Conservation (phyloP, 2,329 filamentous ascomycete species). For the Ilyonectria mors-panacis region DNA sequence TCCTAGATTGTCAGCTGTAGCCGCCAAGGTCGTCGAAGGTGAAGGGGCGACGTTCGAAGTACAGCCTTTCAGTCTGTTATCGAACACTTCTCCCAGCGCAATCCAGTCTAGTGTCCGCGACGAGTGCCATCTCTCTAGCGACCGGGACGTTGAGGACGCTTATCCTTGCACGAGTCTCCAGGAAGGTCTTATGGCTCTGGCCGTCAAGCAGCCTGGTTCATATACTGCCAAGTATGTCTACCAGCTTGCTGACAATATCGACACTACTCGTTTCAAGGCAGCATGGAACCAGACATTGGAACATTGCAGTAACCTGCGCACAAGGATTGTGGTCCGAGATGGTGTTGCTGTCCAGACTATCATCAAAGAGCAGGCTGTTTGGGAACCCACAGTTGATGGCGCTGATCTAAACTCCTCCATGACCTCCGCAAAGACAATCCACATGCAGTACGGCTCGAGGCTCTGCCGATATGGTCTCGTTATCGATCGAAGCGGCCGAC, state of each 20-base stretch:
- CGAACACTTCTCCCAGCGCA: background rate
- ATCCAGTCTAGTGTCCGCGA: background rate
- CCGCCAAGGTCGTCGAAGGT: background rate
- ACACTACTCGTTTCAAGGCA: conserved; percentile 1
- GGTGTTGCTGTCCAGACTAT: conserved; percentile 8
- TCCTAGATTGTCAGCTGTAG: conserved; percentile 3
- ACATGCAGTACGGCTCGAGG: conserved; percentile 13
- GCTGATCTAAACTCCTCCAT: background rate
- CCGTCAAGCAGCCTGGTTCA: conserved; percentile 24
- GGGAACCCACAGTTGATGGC: background rate
- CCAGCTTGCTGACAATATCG: conserved; percentile 1
- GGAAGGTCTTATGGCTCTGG: conserved; percentile 51
- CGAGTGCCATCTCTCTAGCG: conserved; percentile 1
- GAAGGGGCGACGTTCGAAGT: background rate
- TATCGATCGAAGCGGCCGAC: background rate
- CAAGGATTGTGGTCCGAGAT: conserved; percentile 5
- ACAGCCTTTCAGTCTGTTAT: conserved; percentile 1
- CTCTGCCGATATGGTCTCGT: conserved; percentile 14
- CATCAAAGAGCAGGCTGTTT: background rate
- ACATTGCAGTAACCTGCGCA: conserved; percentile 7
- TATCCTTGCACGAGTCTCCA: conserved; percentile 56
- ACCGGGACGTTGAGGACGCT: conserved; percentile 47
- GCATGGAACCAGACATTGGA: conserved; percentile 4
- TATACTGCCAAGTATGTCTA: conserved; percentile 27
- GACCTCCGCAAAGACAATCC: background rate